These are phyloP conservation scores for Corchorus capsularis DNA, from an alignment of 345 rosid species.

Conservation along the genomic window DNA sequence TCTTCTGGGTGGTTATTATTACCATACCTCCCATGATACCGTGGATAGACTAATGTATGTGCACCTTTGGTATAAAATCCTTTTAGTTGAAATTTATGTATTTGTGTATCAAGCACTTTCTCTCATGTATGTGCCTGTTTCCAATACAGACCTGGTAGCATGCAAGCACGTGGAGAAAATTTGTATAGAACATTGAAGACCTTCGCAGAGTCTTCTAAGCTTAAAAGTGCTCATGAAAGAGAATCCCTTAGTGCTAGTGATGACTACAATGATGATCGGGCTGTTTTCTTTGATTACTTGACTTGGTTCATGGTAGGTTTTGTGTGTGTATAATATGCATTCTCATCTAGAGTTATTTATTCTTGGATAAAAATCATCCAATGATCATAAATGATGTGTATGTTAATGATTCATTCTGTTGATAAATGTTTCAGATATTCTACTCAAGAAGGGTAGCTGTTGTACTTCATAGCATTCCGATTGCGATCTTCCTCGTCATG, in stretches of 20 bases:
- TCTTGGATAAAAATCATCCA: background rate
- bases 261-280: slow-evolving; percentile 54
- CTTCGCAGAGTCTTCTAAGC: slow-evolving; percentile 76
- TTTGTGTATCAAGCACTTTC: slow-evolving; percentile 32
- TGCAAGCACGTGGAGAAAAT: slow-evolving; percentile 99
- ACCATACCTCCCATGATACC: slow-evolving; percentile 94
- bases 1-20: slow-evolving; percentile 94
- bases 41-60: slow-evolving; percentile 96
- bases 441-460: slow-evolving; percentile 74
- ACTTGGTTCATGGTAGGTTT: slow-evolving; percentile 67
- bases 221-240: slow-evolving; percentile 62
- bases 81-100: slow-evolving; percentile 24
- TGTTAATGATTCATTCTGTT: slow-evolving; percentile 11
- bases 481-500: slow-evolving; percentile 54
- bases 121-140: slow-evolving; percentile 33
- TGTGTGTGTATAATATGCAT: background rate
- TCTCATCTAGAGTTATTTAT: slow-evolving; percentile 18
- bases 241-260: slow-evolving; percentile 39
- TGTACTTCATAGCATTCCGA: slow-evolving; percentile 75
- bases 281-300: slow-evolving; percentile 94
- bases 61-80: slow-evolving; percentile 58
- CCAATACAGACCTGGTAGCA: slow-evolving; percentile 88
- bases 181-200: slow-evolving; percentile 71
- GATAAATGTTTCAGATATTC: slow-evolving; percentile 60
- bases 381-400: slow-evolving; percentile 9